Evolutionary conservation across 495 filamentous ascomycete species (phyloP).

Genomic region (Penicillium coffeae): DNA sequence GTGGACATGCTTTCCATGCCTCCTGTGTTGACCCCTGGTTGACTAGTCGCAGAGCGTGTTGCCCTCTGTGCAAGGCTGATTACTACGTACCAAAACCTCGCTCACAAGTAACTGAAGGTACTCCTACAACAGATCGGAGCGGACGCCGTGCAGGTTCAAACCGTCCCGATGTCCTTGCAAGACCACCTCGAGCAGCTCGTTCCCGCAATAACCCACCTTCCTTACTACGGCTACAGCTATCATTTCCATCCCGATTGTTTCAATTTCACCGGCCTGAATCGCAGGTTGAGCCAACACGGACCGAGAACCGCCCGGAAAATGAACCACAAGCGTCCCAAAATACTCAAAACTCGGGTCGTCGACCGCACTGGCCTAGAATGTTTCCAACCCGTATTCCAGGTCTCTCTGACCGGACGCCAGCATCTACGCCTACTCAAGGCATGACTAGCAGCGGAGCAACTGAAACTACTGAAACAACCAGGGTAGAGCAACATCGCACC

Average conservation of each 20-base stretch:
- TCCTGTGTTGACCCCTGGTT: constrained; percentile 95
- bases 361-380: constrained; percentile 14
- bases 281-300: neutral
- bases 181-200: constrained; percentile 18
- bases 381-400: constrained; percentile 19
- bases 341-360: neutral
- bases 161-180: constrained; percentile 11
- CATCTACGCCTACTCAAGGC: neutral
- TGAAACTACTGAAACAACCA: neutral
- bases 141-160: constrained; percentile 10
- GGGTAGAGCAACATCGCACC: constrained; percentile 15
- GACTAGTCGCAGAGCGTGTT: constrained; percentile 87
- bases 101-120: constrained; percentile 18
- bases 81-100: constrained; percentile 91
- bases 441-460: neutral
- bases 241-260: constrained; percentile 16
- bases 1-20: constrained; percentile 94
- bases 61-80: constrained; percentile 94
- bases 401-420: neutral
- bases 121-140: constrained; percentile 12
- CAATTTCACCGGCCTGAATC: constrained; percentile 3
- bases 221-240: constrained; percentile 14
- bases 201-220: constrained; percentile 5
- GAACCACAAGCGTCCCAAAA: neutral
- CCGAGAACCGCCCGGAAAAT: neutral